Base-by-base conservation (phyloP, 1,284 basidiomycete species). In the Singerocomus inundabilis region DNA sequence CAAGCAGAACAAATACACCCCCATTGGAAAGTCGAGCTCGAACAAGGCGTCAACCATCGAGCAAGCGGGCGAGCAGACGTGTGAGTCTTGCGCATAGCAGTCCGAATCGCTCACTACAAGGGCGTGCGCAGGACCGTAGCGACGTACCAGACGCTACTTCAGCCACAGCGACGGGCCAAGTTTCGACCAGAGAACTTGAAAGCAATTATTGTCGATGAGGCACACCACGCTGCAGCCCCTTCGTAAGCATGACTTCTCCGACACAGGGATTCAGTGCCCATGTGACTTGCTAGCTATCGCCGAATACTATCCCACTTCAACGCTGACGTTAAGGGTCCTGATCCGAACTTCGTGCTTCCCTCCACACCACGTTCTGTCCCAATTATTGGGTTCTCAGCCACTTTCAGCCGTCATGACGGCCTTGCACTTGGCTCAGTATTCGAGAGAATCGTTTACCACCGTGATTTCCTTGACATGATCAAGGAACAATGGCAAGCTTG, bases 361-460 rank as follows among this genome's bases (percentile, higher is more conserved):
- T 48, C 52, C 9, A 55, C 72, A 25, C 57, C 68, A n/a, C 74
- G 80, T 53, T 68, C 72, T 21, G 81, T 95, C 16, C 94, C 95
- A 4, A 85, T 98, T 52, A 79, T 99, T 46, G 96, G 95, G 0
- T 98, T 99, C 69, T 94, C 92, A 33, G 95, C 96, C 1, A 99
- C 96, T 0, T 97, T 98, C 71, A 87, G 84, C 56, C 79, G 96
- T 21, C 91, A 96, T 62, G 95, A 99, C 63, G 91, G 93, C 9
- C 75, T 96, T 3, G 91, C 93, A 0, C 78, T 99, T 7, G 85
- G 91, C 3, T 87, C 87, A 1, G 88, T 96, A 0, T 98, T 96
- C 59, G 83, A 98, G 63, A 77, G 80, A 45, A 96, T 98, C 51
- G 96, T 98, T 0, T 99, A 93, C 63, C 96, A 99, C 66, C 81